Evolutionary conservation across 768 basidiomycete species (phyloP).

Genomic region (Lactarius pseudohatsudake): DNA sequence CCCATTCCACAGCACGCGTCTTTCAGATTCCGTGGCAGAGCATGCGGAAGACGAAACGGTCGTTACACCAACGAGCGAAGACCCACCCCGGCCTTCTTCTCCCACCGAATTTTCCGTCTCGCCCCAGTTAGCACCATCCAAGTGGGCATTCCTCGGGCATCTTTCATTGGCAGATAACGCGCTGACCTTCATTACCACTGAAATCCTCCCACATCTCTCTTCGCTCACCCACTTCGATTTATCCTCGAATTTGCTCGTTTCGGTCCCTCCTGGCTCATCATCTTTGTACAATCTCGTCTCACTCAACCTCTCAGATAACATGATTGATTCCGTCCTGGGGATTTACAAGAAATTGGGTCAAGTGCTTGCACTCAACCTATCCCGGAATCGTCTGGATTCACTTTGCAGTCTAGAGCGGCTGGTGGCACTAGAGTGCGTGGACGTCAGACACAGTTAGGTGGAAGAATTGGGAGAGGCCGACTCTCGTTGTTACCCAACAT

Average conservation of each 20-base stretch:
- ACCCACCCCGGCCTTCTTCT: too few species aligned
- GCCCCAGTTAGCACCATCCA: too few species aligned
- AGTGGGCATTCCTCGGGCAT: conserved; percentile 29
- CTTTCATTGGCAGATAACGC: too few species aligned
- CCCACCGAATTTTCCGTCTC: too few species aligned
- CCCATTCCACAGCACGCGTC: too few species aligned
- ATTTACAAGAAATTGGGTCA: conserved; percentile 81
- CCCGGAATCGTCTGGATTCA: conserved; percentile 88
- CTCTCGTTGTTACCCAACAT: conserved; percentile 79
- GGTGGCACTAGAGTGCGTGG: conserved; percentile 76
- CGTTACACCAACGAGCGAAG: too few species aligned
- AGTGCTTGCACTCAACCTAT: conserved; percentile 77
- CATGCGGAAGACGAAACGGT: too few species aligned
- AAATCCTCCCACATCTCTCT: conserved; percentile 57
- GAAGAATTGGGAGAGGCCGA: conserved; percentile 81
- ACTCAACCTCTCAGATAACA: conserved; percentile 96
- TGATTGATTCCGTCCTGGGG: conserved; percentile 95
- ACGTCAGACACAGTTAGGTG: conserved; percentile 76
- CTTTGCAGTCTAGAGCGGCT: conserved; percentile 94
- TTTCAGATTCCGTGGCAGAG: too few species aligned
- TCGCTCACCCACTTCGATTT: conserved; percentile 83
- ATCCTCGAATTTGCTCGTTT: conserved; percentile 87
- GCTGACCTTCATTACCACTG: too few species aligned
- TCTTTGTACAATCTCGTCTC: conserved; percentile 76
- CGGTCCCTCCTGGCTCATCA: conserved; percentile 69